Conservation (phyloP, 768 basidiomycete genomes). For the Mycena indigotica region DNA sequence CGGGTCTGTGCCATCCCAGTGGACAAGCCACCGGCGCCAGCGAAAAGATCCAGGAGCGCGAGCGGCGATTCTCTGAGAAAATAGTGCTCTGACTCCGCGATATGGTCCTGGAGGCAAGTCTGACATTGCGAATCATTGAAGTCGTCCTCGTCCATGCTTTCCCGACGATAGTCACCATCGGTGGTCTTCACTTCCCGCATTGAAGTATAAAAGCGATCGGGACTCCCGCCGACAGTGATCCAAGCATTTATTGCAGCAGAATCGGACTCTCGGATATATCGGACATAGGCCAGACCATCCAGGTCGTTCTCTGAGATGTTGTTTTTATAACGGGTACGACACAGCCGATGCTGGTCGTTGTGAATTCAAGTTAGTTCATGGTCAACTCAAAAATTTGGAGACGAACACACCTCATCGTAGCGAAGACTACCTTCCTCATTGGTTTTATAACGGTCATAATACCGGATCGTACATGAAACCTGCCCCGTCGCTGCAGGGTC, state of each 20-base stretch:
- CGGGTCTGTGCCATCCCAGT: slow-evolving; percentile 45
- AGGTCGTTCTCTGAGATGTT: background rate
- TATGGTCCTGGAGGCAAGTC: background rate
- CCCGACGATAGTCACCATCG: background rate
- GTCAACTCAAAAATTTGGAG: background rate
- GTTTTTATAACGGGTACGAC: background rate
- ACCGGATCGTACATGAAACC: background rate
- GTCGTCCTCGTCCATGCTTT: background rate
- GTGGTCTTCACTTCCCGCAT: background rate
- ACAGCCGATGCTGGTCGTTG: slow-evolving; percentile 14
- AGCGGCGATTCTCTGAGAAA: background rate
- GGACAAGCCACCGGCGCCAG: slow-evolving; percentile 51
- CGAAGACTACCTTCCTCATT: background rate
- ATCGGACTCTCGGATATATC: slow-evolving; percentile 1
- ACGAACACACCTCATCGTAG: slow-evolving; percentile 4
- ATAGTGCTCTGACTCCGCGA: background rate
- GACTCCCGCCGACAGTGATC: background rate
- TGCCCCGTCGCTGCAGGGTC: background rate
- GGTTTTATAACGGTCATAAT: slow-evolving; percentile 6
- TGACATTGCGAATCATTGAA: background rate
- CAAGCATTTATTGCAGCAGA: slow-evolving; percentile 2
- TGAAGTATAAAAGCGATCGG: slow-evolving; percentile 7
- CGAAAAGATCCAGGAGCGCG: background rate
- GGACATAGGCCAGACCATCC: slow-evolving; percentile 5
- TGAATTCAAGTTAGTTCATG: background rate